Evolutionary conservation across 371 early-diverging fungal species (phyloP).

Genomic region (Rhizomucor pusillus): DNA sequence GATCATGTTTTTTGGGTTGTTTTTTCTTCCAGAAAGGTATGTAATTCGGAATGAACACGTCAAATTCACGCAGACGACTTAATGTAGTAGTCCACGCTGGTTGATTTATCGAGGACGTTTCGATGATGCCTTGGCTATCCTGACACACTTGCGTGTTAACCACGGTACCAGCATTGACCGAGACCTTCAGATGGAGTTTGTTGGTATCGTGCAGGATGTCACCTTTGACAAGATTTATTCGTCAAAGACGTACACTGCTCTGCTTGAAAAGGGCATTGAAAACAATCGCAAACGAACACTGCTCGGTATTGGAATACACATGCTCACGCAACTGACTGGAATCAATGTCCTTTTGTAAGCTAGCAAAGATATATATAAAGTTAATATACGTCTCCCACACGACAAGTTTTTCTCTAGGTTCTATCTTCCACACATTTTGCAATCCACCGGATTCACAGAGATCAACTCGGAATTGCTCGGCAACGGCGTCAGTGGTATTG

Average conservation of each 20-base stretch:
- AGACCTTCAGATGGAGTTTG: conserved; percentile 50
- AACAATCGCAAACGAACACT: conserved; percentile 58
- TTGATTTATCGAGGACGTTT: conserved; percentile 61
- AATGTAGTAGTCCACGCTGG: conserved; percentile 84
- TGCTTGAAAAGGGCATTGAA: conserved; percentile 48
- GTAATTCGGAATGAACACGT: neutral
- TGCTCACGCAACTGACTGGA: conserved; percentile 73
- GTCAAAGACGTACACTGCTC: conserved; percentile 42
- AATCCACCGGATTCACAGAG: conserved; percentile 59
- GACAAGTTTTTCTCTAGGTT: conserved; percentile 29
- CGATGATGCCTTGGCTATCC: conserved; percentile 67
- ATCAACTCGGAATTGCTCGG: conserved; percentile 30
- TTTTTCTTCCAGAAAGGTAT: conserved; percentile 65
- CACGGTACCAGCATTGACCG: neutral
- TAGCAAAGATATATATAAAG: no score
- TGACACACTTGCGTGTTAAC: conserved; percentile 65
- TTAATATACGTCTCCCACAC: no score
- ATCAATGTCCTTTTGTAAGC: conserved; percentile 73
- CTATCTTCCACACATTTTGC: conserved; percentile 66
- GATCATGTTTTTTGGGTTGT: conserved; percentile 60
- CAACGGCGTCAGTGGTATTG: conserved; percentile 18
- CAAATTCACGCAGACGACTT: neutral
- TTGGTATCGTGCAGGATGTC: conserved; percentile 69
- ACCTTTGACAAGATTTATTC: conserved; percentile 52
- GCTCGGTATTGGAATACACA: conserved; percentile 71